Conservation (phyloP, 2,329 filamentous ascomycete genomes). For the Macrophomina tecta region DNA sequence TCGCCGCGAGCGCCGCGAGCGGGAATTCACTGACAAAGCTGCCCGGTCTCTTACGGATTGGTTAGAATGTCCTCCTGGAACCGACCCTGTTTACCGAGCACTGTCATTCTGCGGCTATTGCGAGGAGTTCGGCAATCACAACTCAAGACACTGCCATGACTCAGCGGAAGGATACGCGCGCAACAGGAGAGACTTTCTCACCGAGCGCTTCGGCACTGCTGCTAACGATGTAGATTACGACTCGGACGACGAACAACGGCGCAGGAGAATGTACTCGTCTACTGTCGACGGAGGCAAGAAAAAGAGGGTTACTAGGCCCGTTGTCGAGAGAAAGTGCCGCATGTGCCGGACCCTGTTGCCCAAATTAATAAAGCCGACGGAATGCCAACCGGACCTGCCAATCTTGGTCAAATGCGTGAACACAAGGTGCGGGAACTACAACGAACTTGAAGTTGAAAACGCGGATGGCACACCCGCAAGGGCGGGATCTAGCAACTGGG, state of each 20-base stretch:
- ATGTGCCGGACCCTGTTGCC: background rate
- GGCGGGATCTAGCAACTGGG: background rate
- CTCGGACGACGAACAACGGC: background rate
- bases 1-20: background rate
- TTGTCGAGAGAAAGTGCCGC: constrained; percentile 4
- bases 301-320: background rate
- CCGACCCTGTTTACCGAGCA: background rate
- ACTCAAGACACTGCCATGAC: background rate
- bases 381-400: background rate
- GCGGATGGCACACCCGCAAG: background rate
- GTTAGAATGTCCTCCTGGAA: background rate
- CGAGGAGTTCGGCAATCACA: background rate
- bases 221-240: too few relatives aligned
- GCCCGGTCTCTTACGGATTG: background rate
- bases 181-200: background rate
- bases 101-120: constrained; percentile 4
- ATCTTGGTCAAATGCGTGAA: background rate
- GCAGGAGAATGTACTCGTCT: background rate
- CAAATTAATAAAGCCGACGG: background rate
- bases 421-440: background rate
- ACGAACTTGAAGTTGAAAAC: background rate
- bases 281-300: background rate
- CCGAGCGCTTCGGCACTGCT: background rate
- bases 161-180: background rate
- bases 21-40: background rate